These are phyloP conservation scores for Canariomyces notabilis DNA, from an alignment of 2,329 filamentous ascomycete species.

Conservation along the genomic window DNA sequence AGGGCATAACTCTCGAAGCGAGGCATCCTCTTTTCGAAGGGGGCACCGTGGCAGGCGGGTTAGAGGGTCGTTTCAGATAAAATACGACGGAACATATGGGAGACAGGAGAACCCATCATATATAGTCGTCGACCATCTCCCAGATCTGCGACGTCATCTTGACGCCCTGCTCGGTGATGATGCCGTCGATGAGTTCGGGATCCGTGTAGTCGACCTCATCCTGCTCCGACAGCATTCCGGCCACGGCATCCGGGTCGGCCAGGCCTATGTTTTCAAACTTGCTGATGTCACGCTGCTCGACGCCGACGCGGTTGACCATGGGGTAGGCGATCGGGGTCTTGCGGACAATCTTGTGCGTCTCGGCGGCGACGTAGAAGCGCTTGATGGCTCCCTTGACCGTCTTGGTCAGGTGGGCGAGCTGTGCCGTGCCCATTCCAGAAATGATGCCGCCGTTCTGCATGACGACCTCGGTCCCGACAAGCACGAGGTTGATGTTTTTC, in stretches of 20 bases:
- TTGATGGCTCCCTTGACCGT: conserved; percentile 42
- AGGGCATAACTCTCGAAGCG: too few species aligned
- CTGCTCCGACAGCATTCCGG: conserved; percentile 33
- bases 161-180: conserved; percentile 72
- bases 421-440: conserved; percentile 77
- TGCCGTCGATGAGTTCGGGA: conserved; percentile 62
- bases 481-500: conserved; percentile 64
- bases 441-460: conserved; percentile 93
- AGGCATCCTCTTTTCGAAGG: too few species aligned
- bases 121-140: conserved; percentile 25
- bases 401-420: conserved; percentile 77
- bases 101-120: conserved; percentile 4
- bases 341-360: conserved; percentile 95
- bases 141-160: conserved; percentile 48
- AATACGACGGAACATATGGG: background rate
- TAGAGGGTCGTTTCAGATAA: background rate
- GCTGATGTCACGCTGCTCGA: conserved; percentile 59
- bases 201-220: conserved; percentile 69
- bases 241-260: conserved; percentile 33
- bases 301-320: conserved; percentile 57
- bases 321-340: conserved; percentile 78
- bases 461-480: conserved; percentile 75
- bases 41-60: too few species aligned
- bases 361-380: conserved; percentile 83
- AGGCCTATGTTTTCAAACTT: conserved; percentile 22